These are phyloP conservation scores for Neofusicoccum laricinum DNA, from an alignment of 2,329 filamentous ascomycete genomes.

Conservation along the genomic window DNA sequence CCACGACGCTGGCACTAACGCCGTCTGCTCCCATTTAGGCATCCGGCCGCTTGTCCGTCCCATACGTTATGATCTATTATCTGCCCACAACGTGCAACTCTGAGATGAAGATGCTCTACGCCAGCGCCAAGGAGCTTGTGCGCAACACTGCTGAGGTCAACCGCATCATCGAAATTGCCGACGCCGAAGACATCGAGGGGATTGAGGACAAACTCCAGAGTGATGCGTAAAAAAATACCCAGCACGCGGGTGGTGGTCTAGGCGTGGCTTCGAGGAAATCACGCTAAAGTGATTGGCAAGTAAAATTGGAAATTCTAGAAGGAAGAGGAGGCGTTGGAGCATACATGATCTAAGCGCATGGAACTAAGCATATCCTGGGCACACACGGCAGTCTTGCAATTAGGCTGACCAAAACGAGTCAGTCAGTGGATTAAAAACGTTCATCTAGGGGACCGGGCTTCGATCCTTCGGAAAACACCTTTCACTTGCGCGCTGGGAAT, in stretches of 20 bases:
- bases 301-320: background rate
- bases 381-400: background rate
- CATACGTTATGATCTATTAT: constrained; percentile 94
- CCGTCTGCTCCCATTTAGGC: constrained; percentile 48
- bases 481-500: background rate
- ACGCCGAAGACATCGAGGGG: constrained; percentile 75
- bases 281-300: background rate
- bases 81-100: constrained; percentile 87
- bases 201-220: constrained; percentile 66
- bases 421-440: background rate
- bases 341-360: background rate
- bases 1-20: background rate
- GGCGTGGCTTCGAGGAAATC: background rate
- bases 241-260: background rate
- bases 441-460: background rate
- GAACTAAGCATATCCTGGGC: background rate
- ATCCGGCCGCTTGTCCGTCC: constrained; percentile 80
- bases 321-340: background rate
- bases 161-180: constrained; percentile 79
- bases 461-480: background rate
- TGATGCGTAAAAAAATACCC: background rate
- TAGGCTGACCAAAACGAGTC: background rate
- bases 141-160: constrained; percentile 89
- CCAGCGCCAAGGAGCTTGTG: constrained; percentile 93
- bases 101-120: constrained; percentile 88